phyloP scores from a whole-genome alignment of 2,329 filamentous ascomycete genomes.

The Parastagonospora nodorum region DNA sequence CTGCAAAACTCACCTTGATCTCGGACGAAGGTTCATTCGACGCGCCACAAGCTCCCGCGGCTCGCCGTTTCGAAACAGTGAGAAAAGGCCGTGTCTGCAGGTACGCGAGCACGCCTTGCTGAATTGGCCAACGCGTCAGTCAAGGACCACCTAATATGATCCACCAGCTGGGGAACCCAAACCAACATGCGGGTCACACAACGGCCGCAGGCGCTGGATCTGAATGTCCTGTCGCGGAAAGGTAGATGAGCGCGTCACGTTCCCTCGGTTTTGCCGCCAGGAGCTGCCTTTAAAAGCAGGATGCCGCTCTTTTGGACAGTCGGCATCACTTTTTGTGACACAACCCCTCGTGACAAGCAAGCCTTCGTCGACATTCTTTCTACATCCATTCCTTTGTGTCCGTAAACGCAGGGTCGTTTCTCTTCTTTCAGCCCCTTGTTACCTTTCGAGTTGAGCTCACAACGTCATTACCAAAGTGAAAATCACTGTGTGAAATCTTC shows the following conservation, averaged over 20 bases:
- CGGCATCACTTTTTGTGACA: constrained; percentile 30
- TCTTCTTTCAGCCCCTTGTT: constrained; percentile 29
- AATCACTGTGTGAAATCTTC: constrained; percentile 12
- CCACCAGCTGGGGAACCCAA: constrained; percentile 15
- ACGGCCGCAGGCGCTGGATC: constrained; percentile 26
- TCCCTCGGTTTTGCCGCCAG: constrained; percentile 14
- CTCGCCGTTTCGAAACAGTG: constrained; percentile 36
- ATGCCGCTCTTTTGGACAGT: constrained; percentile 21
- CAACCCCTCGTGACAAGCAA: constrained; percentile 36
- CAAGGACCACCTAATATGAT: constrained; percentile 22
- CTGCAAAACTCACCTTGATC: constrained; percentile 18
- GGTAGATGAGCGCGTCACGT: constrained; percentile 16
- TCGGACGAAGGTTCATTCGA: constrained; percentile 14
- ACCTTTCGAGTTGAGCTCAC: constrained; percentile 13
- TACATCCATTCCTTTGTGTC: constrained; percentile 32
- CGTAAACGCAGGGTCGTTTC: constrained; percentile 39
- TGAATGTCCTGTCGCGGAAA: constrained; percentile 21
- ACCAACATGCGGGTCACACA: constrained; percentile 27
- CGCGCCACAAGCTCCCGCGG: constrained; percentile 20
- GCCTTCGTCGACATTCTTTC: constrained; percentile 40
- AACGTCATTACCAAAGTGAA: constrained; percentile 8
- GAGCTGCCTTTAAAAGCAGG: constrained; percentile 24
- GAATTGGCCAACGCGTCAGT: constrained; percentile 29
- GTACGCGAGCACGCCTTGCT: constrained; percentile 14
- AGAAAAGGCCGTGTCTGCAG: constrained; percentile 11